These are phyloP conservation scores for Daedalea quercina DNA, from an alignment of 768 basidiomycete species.

Conservation along the genomic window DNA sequence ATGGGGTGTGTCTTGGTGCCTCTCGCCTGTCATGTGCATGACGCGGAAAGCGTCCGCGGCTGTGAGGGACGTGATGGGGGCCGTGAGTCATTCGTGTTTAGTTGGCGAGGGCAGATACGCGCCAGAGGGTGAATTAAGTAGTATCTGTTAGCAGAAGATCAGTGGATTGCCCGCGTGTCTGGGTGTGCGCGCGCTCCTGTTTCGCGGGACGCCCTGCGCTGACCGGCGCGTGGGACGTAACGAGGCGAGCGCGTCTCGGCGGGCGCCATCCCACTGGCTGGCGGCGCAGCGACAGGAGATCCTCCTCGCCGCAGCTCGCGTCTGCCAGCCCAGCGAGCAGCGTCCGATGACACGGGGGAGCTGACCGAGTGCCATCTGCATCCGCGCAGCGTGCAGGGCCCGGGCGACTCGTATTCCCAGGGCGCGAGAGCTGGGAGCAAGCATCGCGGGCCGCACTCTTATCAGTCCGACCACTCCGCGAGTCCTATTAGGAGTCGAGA, in stretches of 20 bases:
- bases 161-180: too few relatives aligned
- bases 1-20: neutral
- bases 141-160: too few relatives aligned
- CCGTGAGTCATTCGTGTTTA: neutral
- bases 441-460: neutral
- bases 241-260: neutral
- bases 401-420: neutral
- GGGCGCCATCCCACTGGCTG: neutral
- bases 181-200: neutral
- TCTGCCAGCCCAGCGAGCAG: neutral
- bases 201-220: conserved; percentile 2
- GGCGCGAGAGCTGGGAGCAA: too few relatives aligned
- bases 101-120: neutral
- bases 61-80: neutral
- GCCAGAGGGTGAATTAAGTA: too few relatives aligned
- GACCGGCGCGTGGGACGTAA: neutral
- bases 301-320: neutral
- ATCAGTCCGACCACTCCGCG: neutral
- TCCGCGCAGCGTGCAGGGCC: neutral
- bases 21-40: neutral
- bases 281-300: too few relatives aligned
- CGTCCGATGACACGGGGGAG: neutral
- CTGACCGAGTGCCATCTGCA: neutral
- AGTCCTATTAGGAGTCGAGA: too few relatives aligned
- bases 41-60: neutral